These are phyloP conservation scores for Pseudogymnoascus sp. DNA, from an alignment of 2,329 filamentous ascomycete genomes.

Conservation along the genomic window DNA sequence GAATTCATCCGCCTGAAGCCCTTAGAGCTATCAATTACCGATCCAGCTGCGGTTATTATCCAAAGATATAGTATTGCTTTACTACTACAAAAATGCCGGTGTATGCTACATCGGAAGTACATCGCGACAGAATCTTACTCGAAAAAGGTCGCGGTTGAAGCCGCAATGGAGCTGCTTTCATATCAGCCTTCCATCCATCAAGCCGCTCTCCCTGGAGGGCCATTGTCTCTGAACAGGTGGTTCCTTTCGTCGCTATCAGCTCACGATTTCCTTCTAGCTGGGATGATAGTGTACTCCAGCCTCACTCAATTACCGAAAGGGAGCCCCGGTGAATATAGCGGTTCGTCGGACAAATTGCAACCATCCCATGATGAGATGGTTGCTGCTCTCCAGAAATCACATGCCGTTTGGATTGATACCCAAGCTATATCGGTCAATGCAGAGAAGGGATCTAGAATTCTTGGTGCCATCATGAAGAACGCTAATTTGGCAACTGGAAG, in stretches of 20 bases:
- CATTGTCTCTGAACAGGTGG: conserved; percentile 45
- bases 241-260: conserved; percentile 49
- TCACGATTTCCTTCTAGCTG: conserved; percentile 54
- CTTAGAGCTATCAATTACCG: conserved; percentile 41
- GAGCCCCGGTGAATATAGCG: not conserved
- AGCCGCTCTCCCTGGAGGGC: conserved; percentile 43
- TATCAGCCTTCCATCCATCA: conserved; percentile 41
- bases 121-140: conserved; percentile 43
- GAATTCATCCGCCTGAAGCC: conserved; percentile 40
- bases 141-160: conserved; percentile 41
- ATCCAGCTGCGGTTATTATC: conserved; percentile 39
- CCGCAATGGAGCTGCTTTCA: conserved; percentile 39
- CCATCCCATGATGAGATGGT: conserved; percentile 9
- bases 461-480: conserved; percentile 18
- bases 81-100: conserved; percentile 46
- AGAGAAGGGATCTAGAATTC: conserved; percentile 15
- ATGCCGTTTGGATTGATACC: conserved; percentile 14
- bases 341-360: not conserved
- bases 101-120: conserved; percentile 47
- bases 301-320: conserved; percentile 14
- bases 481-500: conserved; percentile 9
- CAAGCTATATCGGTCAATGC: conserved; percentile 9
- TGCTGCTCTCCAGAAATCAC: conserved; percentile 17
- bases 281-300: conserved; percentile 49
- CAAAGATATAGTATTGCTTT: conserved; percentile 45